phyloP scores from a whole-genome alignment of 202 grass and related monocot genomes.

The Thinopyrum obtusiflorum region DNA sequence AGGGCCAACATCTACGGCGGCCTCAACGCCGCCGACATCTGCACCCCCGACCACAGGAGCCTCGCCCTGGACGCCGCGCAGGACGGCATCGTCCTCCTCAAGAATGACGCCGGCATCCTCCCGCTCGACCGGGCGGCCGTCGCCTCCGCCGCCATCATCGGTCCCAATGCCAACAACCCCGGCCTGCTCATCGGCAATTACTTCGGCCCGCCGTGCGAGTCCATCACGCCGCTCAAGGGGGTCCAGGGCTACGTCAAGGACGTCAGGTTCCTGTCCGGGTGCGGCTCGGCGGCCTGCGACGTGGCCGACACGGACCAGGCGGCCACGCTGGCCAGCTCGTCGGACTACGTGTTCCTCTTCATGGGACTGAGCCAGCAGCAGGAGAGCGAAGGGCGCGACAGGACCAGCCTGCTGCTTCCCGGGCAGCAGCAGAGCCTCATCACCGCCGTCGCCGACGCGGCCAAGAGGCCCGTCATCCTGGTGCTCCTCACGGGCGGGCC shows the following conservation, averaged over 20 bases:
- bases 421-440: slow-evolving; percentile 58
- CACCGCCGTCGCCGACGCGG: slow-evolving; percentile 43
- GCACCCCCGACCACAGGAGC: slow-evolving; percentile 43
- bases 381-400: slow-evolving; percentile 56
- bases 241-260: slow-evolving; percentile 31
- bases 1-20: slow-evolving; percentile 32
- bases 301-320: slow-evolving; percentile 24
- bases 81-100: slow-evolving; percentile 78
- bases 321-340: background rate
- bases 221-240: slow-evolving; percentile 41
- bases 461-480: slow-evolving; percentile 54
- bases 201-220: slow-evolving; percentile 54
- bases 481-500: slow-evolving; percentile 69
- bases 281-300: slow-evolving; percentile 27
- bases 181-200: slow-evolving; percentile 47
- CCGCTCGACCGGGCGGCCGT: slow-evolving; percentile 34
- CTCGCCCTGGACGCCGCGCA: slow-evolving; percentile 65
- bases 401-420: slow-evolving; percentile 54
- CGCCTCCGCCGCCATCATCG: slow-evolving; percentile 44
- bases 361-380: slow-evolving; percentile 59
- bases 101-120: slow-evolving; percentile 42
- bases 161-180: slow-evolving; percentile 55
- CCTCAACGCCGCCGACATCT: slow-evolving; percentile 45
- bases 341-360: slow-evolving; percentile 50
- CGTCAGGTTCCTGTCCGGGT: slow-evolving; percentile 45